Evolutionary conservation across 176 grass and related monocot species (phyloP).

Genomic region (Saccharum spontaneum): DNA sequence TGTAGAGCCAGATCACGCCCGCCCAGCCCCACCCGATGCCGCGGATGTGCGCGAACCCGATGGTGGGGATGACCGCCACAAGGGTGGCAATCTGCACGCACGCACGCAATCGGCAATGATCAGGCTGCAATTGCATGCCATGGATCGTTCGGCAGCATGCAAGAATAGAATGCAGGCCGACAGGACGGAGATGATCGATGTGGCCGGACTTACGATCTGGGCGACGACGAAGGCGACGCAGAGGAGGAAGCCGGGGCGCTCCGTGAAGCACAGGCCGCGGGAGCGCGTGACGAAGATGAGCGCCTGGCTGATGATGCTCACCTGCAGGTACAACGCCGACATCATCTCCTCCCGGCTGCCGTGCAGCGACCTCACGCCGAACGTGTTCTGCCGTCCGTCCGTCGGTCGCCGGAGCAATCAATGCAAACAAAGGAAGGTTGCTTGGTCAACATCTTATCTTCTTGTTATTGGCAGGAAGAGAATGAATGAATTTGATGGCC

Average conservation of each 20-base stretch:
- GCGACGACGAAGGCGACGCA: constrained; percentile 69
- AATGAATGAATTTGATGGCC: not conserved
- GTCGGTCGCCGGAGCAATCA: not conserved
- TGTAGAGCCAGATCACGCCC: constrained; percentile 95
- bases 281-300: constrained; percentile 98
- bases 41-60: constrained; percentile 60
- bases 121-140: not conserved
- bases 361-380: constrained; percentile 59
- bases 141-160: not conserved
- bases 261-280: constrained; percentile 52
- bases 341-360: constrained; percentile 59
- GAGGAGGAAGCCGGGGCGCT: constrained; percentile 72
- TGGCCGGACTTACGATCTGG: constrained; percentile 64
- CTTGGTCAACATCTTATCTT: too few species aligned
- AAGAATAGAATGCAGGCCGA: not conserved
- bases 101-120: too few species aligned
- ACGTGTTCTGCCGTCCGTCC: constrained; percentile 45
- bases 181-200: not conserved
- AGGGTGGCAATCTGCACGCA: constrained; percentile 58
- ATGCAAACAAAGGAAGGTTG: too few species aligned
- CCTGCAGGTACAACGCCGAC: constrained; percentile 95
- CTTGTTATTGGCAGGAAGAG: not conserved
- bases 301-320: constrained; percentile 97
- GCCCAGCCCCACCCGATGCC: constrained; percentile 96
- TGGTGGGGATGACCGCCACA: constrained; percentile 61